Evolutionary conservation across 176 grass and related monocot species (phyloP).

Genomic region (Carex littledalei): DNA sequence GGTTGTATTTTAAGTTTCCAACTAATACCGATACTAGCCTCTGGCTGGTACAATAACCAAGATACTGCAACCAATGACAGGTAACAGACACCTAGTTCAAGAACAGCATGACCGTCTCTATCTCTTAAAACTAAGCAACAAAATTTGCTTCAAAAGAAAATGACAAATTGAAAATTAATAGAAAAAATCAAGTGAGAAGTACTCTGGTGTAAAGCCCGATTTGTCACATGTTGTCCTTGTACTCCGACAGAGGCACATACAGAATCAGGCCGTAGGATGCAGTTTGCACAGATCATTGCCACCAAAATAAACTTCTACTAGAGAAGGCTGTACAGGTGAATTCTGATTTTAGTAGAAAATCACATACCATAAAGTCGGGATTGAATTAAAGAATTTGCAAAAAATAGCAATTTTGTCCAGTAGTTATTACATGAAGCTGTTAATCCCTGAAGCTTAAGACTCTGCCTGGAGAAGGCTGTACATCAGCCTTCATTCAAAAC

Average conservation of each 20-base stretch:
- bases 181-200: neutral
- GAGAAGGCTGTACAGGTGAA: constrained; percentile 21
- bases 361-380: neutral
- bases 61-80: neutral
- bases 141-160: neutral
- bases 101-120: too few relatives aligned
- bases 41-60: neutral
- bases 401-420: too few relatives aligned
- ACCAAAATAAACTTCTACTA: neutral
- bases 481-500: too few relatives aligned
- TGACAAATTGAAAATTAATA: neutral
- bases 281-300: constrained; percentile 11
- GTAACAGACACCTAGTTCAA: too few relatives aligned
- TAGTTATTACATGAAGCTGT: too few relatives aligned
- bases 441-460: too few relatives aligned
- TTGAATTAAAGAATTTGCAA: too few relatives aligned
- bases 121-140: neutral
- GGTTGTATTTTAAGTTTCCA: too few relatives aligned
- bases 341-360: neutral
- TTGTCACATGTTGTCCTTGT: constrained; percentile 17
- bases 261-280: neutral
- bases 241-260: constrained; percentile 14
- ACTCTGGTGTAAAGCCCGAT: neutral
- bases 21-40: too few relatives aligned
- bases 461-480: too few relatives aligned